Conservation (phyloP, 768 basidiomycete species). For the Rhizopogon salebrosus region DNA sequence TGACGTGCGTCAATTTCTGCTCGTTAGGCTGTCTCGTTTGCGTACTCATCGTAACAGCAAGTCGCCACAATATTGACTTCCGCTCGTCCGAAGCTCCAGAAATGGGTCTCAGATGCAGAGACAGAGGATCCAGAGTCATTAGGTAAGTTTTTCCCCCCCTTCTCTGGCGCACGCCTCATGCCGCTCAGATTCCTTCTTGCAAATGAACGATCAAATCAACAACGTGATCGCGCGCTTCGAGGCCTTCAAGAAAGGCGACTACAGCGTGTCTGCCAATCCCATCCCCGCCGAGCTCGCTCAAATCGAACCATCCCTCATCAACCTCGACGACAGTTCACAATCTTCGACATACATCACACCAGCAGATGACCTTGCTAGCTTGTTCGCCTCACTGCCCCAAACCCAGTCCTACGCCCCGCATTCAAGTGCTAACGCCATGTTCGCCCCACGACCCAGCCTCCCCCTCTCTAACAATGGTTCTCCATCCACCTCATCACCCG, state of each 20-base stretch:
- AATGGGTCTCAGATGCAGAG: constrained; percentile 95
- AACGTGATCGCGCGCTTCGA: constrained; percentile 86
- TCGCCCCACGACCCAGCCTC: constrained; percentile 11
- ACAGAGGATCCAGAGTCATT: constrained; percentile 86
- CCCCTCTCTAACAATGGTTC: constrained; percentile 25
- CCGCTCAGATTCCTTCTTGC: constrained; percentile 77
- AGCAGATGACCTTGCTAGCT: constrained; percentile 54
- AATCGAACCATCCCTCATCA: constrained; percentile 57
- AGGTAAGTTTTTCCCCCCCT: constrained; percentile 41
- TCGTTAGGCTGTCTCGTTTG: not conserved
- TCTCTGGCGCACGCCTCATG: not conserved
- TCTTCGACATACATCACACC: constrained; percentile 17
- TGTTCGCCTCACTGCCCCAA: constrained; percentile 39
- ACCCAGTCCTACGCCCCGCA: not conserved
- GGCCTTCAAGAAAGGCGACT: constrained; percentile 91
- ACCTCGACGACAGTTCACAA: constrained; percentile 56
- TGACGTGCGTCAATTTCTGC: constrained; percentile 50
- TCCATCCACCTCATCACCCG: constrained; percentile 17
- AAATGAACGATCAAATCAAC: constrained; percentile 98
- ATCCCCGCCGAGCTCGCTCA: constrained; percentile 41
- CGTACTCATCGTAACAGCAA: constrained; percentile 49
- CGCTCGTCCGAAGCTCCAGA: constrained; percentile 92
- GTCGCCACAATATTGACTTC: constrained; percentile 75
- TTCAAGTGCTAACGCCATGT: not conserved
- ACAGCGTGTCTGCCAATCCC: constrained; percentile 67